These are phyloP conservation scores for Leccinum longicurvipes DNA, from an alignment of 768 basidiomycete species.

Conservation along the genomic window DNA sequence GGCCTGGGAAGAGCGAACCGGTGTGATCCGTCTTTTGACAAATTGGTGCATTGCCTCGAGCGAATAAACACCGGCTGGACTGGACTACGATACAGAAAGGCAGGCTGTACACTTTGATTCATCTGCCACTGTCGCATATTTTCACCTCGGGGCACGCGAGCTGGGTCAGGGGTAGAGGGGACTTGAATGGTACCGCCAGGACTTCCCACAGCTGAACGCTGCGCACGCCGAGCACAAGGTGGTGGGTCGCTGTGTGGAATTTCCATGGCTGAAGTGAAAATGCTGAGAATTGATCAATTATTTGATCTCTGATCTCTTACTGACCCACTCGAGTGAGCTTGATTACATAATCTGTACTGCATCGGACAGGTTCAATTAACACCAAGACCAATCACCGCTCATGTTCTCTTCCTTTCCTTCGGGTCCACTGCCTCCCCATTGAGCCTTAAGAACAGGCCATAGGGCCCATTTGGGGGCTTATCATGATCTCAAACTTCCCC, in stretches of 20 bases:
- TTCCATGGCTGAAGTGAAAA: not conserved
- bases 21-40: not conserved
- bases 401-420: slow-evolving; percentile 21
- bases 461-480: slow-evolving; percentile 19
- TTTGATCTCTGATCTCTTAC: not conserved
- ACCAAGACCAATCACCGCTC: slow-evolving; percentile 13
- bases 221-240: not conserved
- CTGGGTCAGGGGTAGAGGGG: slow-evolving; percentile 31
- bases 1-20: not conserved
- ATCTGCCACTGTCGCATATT: not conserved
- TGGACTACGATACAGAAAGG: not conserved
- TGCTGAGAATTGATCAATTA: not conserved
- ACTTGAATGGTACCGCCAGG: not conserved
- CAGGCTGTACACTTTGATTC: slow-evolving; percentile 10
- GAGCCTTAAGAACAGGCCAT: slow-evolving; percentile 30
- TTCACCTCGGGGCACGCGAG: not conserved
- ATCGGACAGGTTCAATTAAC: slow-evolving; percentile 19
- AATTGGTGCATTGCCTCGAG: slow-evolving; percentile 4
- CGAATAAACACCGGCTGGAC: not conserved
- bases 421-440: slow-evolving; percentile 21
- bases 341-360: slow-evolving; percentile 26
- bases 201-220: not conserved
- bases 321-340: slow-evolving; percentile 9
- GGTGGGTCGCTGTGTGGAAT: not conserved
- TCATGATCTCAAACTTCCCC: slow-evolving; percentile 20